Conservation (phyloP, 2,329 filamentous ascomycete species). For the Aspergillus tubingensis region DNA sequence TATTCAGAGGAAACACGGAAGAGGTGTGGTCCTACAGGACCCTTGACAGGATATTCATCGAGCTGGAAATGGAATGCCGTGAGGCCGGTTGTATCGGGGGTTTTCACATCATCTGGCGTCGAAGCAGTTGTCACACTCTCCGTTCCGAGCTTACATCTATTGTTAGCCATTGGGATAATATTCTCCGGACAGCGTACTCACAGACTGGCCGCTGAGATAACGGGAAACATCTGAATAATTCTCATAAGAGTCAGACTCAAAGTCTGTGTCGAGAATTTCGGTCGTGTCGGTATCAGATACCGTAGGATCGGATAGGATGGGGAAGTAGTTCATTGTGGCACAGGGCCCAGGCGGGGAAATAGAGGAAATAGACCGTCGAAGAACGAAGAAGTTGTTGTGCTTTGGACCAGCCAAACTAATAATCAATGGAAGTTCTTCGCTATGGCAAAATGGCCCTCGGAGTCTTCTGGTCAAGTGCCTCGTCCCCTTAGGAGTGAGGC, state of each 20-base stretch:
- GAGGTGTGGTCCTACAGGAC: slow-evolving; percentile 81
- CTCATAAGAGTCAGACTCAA: slow-evolving; percentile 33
- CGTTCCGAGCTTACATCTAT: slow-evolving; percentile 59
- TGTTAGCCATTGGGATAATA: slow-evolving; percentile 4
- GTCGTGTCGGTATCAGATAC: slow-evolving; percentile 34
- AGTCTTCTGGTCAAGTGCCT: background rate
- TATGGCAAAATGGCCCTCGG: too few species aligned
- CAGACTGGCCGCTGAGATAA: slow-evolving; percentile 21
- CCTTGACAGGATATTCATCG: slow-evolving; percentile 67
- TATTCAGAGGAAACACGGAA: slow-evolving; percentile 64
- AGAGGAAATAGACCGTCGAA: too few species aligned
- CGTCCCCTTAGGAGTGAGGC: background rate
- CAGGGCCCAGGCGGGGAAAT: background rate
- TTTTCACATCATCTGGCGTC: slow-evolving; percentile 79
- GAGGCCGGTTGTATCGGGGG: slow-evolving; percentile 68
- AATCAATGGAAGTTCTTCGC: too few species aligned
- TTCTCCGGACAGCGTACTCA: slow-evolving; percentile 5
- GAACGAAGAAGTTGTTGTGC: background rate
- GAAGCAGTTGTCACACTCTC: slow-evolving; percentile 84
- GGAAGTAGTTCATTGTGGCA: slow-evolving; percentile 6
- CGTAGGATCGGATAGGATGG: slow-evolving; percentile 16
- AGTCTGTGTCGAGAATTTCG: slow-evolving; percentile 39
- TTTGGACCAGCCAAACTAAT: background rate
- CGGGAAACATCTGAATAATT: slow-evolving; percentile 22
- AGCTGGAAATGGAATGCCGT: slow-evolving; percentile 63